phyloP scores from a whole-genome alignment of 2,329 filamentous ascomycete genomes.

The Alternaria hordeiaustralica region DNA sequence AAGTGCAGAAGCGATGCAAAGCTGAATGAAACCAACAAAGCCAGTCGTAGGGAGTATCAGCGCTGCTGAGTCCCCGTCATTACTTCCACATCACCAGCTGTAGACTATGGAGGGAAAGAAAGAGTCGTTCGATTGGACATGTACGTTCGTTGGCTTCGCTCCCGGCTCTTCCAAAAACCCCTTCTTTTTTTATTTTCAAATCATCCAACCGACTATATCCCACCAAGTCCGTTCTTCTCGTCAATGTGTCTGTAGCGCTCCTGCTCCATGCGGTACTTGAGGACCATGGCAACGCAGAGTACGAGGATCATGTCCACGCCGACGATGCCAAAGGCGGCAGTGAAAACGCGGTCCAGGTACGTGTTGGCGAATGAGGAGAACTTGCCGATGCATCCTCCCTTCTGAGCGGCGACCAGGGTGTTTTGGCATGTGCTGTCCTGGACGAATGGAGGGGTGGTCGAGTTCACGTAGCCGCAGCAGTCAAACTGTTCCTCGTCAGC shows the following conservation, averaged over 20 bases:
- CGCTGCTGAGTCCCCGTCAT: neutral
- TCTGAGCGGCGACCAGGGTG: slow-evolving; percentile 71
- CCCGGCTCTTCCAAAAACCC: slow-evolving; percentile 28
- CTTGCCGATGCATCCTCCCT: slow-evolving; percentile 71
- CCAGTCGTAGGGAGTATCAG: neutral
- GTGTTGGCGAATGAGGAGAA: slow-evolving; percentile 73
- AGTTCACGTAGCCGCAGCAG: slow-evolving; percentile 82
- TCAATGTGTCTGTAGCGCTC: slow-evolving; percentile 81
- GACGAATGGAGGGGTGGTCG: slow-evolving; percentile 73
- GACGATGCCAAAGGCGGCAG: slow-evolving; percentile 79
- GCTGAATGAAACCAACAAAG: slow-evolving; percentile 3
- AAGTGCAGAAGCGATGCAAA: slow-evolving; percentile 14
- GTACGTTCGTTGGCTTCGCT: slow-evolving; percentile 7
- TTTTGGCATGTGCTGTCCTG: slow-evolving; percentile 72
- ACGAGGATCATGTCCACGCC: slow-evolving; percentile 71
- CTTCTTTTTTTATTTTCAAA: neutral
- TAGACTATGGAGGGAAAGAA: slow-evolving; percentile 26
- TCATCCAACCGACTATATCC: slow-evolving; percentile 24
- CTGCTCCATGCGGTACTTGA: slow-evolving; percentile 81
- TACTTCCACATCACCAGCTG: slow-evolving; percentile 5
- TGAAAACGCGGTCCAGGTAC: slow-evolving; percentile 79
- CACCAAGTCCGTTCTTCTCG: slow-evolving; percentile 66
- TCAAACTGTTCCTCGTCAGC: slow-evolving; percentile 63
- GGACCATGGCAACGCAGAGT: slow-evolving; percentile 73
- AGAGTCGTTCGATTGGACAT: slow-evolving; percentile 23